These are phyloP conservation scores for Psilocybe azurescens DNA, from an alignment of 768 basidiomycete genomes.

Conservation along the genomic window DNA sequence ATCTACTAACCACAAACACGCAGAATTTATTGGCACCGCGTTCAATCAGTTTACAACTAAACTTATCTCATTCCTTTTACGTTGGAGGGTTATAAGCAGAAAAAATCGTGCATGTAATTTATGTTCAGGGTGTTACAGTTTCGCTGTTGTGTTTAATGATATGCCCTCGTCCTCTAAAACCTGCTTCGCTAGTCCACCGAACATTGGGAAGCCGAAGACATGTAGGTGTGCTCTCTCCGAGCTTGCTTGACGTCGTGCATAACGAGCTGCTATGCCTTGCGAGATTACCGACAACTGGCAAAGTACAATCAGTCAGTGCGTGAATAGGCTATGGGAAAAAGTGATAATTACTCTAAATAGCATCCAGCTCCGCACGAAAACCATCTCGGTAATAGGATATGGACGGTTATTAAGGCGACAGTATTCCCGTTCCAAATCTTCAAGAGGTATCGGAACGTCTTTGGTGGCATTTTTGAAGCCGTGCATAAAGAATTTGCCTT, in stretches of 20 bases:
- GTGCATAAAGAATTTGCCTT: slow-evolving; percentile 36
- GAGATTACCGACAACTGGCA: slow-evolving; percentile 72
- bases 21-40: not conserved
- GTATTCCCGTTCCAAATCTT: slow-evolving; percentile 83
- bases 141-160: slow-evolving; percentile 32
- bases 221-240: slow-evolving; percentile 72
- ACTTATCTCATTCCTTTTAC: not conserved
- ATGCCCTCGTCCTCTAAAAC: slow-evolving; percentile 62
- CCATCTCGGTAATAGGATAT: slow-evolving; percentile 81
- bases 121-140: slow-evolving; percentile 28
- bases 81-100: not conserved
- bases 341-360: slow-evolving; percentile 64
- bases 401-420: slow-evolving; percentile 66
- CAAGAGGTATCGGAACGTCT: slow-evolving; percentile 66
- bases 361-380: slow-evolving; percentile 87
- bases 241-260: slow-evolving; percentile 86
- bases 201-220: slow-evolving; percentile 53
- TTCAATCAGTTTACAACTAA: too few relatives aligned
- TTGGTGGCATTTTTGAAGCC: slow-evolving; percentile 68
- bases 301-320: not conserved
- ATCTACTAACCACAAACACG: slow-evolving; percentile 1
- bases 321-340: not conserved
- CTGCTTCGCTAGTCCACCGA: slow-evolving; percentile 67
- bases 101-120: not conserved
- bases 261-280: slow-evolving; percentile 90